Evolutionary conservation across 352 stramenopile genomes (phyloP), one percentile per base, ranked within the genome.

Genomic region (Phytophthora pini): DNA sequence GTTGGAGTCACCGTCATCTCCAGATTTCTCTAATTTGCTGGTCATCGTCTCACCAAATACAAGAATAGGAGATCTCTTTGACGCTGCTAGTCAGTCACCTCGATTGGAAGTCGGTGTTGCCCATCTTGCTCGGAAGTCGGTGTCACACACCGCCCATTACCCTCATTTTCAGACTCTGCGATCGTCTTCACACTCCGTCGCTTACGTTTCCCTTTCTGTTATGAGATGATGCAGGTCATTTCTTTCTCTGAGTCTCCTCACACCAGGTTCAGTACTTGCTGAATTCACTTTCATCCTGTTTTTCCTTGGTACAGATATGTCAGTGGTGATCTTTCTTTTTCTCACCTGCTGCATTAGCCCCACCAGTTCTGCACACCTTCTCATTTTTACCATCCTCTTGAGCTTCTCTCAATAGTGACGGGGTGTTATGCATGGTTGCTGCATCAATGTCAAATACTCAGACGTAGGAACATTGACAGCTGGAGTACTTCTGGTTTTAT

Each of bases 111-210:
- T 20, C 17, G 17, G 17, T 20, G 17, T 20, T 20, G 17, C 17
- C n/a, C 24, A 49, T 51, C 44, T 51, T 51, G 44, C 20, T 43
- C 24, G 4, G 54, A 22, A 53, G 41, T 15, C 43, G 53, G 53
- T 61, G 40, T 46, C 41, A 36, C 36, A 46, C 53, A 43, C 31
- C 53, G 43, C 40, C 53, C 53, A 31, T n/a, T 61, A 43, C 53
- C 12, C 9, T 56, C 32, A 47, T 6, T 46, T 34, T 38, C 12
- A 46, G 49, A 46, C 48, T 45, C 48, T 12, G 26, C 27, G 34
- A 29, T 22, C 26, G 40, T 22, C 34, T 26, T 24, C 51, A 17
- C 15, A n/a, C 39, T 50, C 26, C 40, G 39, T 26, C 39, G n/a
- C 26, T 41, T 49, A 7, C 26, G 13, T 58, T 49, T 43, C 17